Percentiles rank a stretch among this genome's conserved stretches.
phyloP scores from a whole-genome alignment of 73 alveolate genomes.

The Paramecium primaurelia region DNA sequence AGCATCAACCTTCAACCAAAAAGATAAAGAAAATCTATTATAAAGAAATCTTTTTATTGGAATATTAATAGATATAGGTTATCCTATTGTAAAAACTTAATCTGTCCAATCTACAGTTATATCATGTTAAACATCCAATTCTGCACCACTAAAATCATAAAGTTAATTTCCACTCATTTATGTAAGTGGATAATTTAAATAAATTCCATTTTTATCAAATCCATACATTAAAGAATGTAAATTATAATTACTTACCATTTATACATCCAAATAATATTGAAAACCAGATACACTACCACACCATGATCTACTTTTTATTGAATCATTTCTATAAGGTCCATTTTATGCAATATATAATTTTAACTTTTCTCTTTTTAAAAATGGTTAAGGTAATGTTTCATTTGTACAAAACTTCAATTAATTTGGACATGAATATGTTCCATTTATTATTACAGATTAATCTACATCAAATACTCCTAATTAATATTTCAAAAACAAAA shows the following conservation, averaged over 20 bases:
- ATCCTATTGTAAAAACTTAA: not conserved
- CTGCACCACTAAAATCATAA: not conserved
- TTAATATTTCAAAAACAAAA: not conserved
- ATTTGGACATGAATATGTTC: not conserved
- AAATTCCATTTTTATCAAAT: not conserved
- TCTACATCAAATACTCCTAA: not conserved
- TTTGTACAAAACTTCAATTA: not conserved
- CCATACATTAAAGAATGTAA: not conserved
- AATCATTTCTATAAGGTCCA: not conserved
- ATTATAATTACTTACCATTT: not conserved
- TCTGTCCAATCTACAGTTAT: not conserved
- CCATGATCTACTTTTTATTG: not conserved
- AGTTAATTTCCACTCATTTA: not conserved
- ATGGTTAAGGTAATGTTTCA: not conserved
- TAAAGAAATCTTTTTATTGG: not conserved
- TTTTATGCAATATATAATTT: not conserved
- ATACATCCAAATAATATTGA: not conserved
- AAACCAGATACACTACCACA: not conserved
- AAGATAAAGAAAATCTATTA: not conserved
- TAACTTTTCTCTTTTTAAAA: not conserved
- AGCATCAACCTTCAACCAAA: not conserved
- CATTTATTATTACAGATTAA: not conserved
- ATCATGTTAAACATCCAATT: not conserved
- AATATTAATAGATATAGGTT: not conserved
- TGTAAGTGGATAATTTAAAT: not conserved